phyloP scores from a whole-genome alignment of 306 rosid species.

The Vicia villosa region DNA sequence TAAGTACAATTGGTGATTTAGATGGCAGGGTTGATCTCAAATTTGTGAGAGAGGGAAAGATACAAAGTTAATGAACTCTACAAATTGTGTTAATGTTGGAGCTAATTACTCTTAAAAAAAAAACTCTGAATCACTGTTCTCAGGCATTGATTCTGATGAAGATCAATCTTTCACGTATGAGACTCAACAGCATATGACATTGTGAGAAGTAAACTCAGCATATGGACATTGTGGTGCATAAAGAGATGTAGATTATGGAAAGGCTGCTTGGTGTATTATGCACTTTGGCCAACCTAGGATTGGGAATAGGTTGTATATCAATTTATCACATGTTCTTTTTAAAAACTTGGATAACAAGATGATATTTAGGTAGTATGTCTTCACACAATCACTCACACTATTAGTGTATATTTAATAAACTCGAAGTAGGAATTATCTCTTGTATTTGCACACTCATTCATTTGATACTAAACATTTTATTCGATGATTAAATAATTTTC shows the following conservation, averaged over 20 bases:
- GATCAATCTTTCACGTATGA: conserved; percentile 26
- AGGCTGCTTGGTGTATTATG: conserved; percentile 63
- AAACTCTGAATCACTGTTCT: conserved; percentile 21
- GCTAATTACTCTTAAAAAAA: conserved; percentile 11
- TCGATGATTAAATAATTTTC: not conserved
- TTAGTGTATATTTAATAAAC: too few species aligned
- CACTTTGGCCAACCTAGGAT: conserved; percentile 88
- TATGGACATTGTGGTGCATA: conserved; percentile 60
- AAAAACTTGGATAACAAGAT: not conserved
- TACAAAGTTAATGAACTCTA: not conserved
- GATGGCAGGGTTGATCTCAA: conserved; percentile 57
- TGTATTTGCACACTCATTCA: not conserved
- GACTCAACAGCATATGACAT: conserved; percentile 57
- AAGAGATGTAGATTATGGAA: conserved; percentile 60
- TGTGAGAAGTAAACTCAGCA: conserved; percentile 52
- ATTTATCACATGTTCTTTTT: not conserved
- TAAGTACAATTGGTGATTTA: conserved; percentile 67
- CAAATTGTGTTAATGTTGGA: too few species aligned
- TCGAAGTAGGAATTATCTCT: not conserved
- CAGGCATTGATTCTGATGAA: conserved; percentile 29
- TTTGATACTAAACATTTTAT: conserved; percentile 12
- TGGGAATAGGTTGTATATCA: conserved; percentile 43
- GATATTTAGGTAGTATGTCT: not conserved
- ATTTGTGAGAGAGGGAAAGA: not conserved
- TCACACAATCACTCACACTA: not conserved